Percentiles rank a stretch among this genome's conserved stretches.
phyloP scores from a whole-genome alignment of 805 yeast genomes.

The Candida orba region DNA sequence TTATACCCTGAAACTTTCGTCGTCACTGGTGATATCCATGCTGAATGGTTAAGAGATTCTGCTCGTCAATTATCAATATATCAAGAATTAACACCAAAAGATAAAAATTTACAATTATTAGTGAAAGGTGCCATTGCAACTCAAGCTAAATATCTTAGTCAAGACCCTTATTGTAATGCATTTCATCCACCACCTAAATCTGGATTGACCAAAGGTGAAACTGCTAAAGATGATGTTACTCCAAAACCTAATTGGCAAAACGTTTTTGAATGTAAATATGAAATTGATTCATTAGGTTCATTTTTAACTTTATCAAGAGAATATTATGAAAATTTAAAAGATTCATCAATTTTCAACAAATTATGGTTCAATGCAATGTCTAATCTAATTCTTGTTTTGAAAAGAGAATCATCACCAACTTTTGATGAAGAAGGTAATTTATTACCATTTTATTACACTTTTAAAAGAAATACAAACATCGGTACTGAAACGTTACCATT shows the following conservation, averaged over 20 bases:
- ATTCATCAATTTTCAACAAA: slow-evolving; percentile 34
- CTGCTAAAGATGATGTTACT: slow-evolving; percentile 54
- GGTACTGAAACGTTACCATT: slow-evolving; percentile 80
- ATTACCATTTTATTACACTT: slow-evolving; percentile 47
- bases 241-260: slow-evolving; percentile 65
- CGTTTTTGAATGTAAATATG: slow-evolving; percentile 88
- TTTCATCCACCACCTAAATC: slow-evolving; percentile 70
- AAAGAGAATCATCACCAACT: slow-evolving; percentile 56
- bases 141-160: slow-evolving; percentile 57
- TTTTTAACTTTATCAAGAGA: slow-evolving; percentile 71
- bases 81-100: slow-evolving; percentile 50
- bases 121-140: slow-evolving; percentile 75
- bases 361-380: slow-evolving; percentile 56
- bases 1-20: slow-evolving; percentile 49
- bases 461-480: slow-evolving; percentile 63
- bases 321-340: slow-evolving; percentile 50
- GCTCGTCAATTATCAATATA: slow-evolving; percentile 78
- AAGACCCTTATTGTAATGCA: slow-evolving; percentile 82
- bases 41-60: slow-evolving; percentile 88
- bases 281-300: slow-evolving; percentile 78
- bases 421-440: slow-evolving; percentile 38
- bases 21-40: slow-evolving; percentile 89
- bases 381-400: slow-evolving; percentile 42
- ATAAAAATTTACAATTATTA: slow-evolving; percentile 40
- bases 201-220: slow-evolving; percentile 36